phyloP scores from a whole-genome alignment of 305 asterid genomes.

The Stenogyne calaminthoides region DNA sequence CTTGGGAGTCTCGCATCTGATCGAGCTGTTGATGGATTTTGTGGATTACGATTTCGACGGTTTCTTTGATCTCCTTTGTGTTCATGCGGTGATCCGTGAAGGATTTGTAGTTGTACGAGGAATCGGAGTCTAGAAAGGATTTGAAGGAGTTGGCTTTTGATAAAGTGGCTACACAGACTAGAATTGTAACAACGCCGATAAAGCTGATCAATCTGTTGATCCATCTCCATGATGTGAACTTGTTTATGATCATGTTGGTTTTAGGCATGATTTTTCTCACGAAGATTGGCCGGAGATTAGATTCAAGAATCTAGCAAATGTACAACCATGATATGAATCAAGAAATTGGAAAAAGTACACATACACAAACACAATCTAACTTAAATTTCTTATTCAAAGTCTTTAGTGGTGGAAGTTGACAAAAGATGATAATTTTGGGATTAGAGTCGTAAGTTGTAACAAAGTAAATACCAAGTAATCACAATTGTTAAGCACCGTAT shows the following conservation, averaged over 20 bases:
- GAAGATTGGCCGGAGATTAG: neutral
- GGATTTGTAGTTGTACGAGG: slow-evolving; percentile 29
- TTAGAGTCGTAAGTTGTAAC: slow-evolving; percentile 30
- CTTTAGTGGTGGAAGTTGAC: slow-evolving; percentile 8
- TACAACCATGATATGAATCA: no score
- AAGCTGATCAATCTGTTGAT: slow-evolving; percentile 37
- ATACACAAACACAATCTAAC: no score
- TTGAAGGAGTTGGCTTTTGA: slow-evolving; percentile 45
- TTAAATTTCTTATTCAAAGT: no score
- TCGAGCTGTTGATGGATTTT: slow-evolving; percentile 48
- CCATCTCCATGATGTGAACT: slow-evolving; percentile 39
- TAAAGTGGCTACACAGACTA: slow-evolving; percentile 43
- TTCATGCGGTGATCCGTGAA: neutral
- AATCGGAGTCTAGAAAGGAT: slow-evolving; percentile 36
- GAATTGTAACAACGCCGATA: slow-evolving; percentile 30
- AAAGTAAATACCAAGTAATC: slow-evolving; percentile 9
- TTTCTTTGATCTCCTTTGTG: slow-evolving; percentile 27
- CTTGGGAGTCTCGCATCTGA: slow-evolving; percentile 23
- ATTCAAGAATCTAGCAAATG: neutral
- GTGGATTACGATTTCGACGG: slow-evolving; percentile 35
- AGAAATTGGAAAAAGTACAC: no score
- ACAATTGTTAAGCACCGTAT: neutral
- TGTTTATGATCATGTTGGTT: slow-evolving; percentile 29
- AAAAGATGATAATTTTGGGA: slow-evolving; percentile 35
- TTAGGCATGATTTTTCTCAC: slow-evolving; percentile 34